These are phyloP conservation scores for Paramarasmius palmivorus DNA, from an alignment of 1,284 basidiomycete species.

Conservation along the genomic window DNA sequence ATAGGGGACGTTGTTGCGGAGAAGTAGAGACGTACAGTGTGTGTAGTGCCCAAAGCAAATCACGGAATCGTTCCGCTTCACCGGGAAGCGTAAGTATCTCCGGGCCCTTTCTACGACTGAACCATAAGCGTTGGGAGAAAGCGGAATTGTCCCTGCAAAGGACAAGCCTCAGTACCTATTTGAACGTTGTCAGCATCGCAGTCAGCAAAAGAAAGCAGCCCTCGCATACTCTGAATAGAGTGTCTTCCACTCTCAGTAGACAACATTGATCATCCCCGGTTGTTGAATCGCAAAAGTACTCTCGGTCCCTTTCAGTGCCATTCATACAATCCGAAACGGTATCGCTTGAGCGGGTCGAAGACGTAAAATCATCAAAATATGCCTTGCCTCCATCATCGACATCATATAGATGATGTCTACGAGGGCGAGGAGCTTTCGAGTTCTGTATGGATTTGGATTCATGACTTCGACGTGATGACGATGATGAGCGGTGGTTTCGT, in stretches of 20 bases:
- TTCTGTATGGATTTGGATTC: not conserved
- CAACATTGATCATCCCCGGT: constrained; percentile 26
- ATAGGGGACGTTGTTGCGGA: not conserved
- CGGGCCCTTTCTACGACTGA: constrained; percentile 25
- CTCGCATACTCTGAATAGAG: constrained; percentile 41
- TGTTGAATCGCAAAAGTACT: constrained; percentile 9
- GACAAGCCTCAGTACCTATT: constrained; percentile 38
- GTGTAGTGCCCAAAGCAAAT: constrained; percentile 45
- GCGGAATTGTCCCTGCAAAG: constrained; percentile 39
- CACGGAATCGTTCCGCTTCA: constrained; percentile 40
- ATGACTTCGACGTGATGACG: not conserved
- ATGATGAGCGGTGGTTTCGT: not conserved
- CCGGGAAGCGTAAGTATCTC: constrained; percentile 31
- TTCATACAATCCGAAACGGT: not conserved
- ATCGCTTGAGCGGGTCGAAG: not conserved
- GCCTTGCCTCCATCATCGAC: not conserved
- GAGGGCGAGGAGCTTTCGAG: not conserved
- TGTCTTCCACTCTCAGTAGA: constrained; percentile 40
- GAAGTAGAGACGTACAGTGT: constrained; percentile 34
- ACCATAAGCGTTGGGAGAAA: constrained; percentile 40
- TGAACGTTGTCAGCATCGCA: constrained; percentile 5
- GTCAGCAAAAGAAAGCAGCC: not conserved
- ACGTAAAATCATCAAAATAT: not conserved
- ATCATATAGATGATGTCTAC: not conserved
- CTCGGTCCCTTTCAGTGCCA: not conserved